phyloP scores from a whole-genome alignment of 176 grass and related monocot species.

The Oropetium thomaeum region DNA sequence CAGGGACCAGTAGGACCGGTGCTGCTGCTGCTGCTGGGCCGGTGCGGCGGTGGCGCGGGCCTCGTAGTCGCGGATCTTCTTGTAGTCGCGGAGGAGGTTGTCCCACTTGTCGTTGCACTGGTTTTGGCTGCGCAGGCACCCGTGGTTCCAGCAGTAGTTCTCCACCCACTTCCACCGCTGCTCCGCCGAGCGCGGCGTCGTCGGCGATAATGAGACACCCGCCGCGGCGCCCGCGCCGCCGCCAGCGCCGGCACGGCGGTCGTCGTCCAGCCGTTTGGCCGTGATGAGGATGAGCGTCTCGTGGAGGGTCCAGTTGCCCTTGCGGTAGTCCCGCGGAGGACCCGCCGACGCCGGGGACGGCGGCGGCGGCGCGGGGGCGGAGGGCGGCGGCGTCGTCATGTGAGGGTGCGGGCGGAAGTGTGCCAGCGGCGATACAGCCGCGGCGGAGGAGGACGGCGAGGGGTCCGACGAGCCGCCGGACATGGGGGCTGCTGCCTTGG shows the following conservation, averaged over 20 bases:
- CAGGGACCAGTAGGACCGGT: conserved; percentile 81
- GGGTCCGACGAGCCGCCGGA: conserved; percentile 46
- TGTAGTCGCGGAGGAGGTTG: conserved; percentile 99
- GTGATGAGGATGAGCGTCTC: conserved; percentile 97
- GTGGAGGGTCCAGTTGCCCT: conserved; percentile 97
- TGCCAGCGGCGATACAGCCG: conserved; percentile 31
- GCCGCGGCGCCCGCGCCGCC: no score
- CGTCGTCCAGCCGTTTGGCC: conserved; percentile 89
- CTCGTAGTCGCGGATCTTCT: conserved; percentile 97
- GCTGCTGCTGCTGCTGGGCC: background rate
- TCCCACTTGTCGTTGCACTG: conserved; percentile 99
- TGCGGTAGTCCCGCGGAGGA: conserved; percentile 85
- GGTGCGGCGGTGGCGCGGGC: conserved; percentile 26
- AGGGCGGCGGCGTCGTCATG: conserved; percentile 35
- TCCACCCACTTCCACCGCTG: conserved; percentile 99
- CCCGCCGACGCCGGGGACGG: conserved; percentile 50
- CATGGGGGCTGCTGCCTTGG: conserved; percentile 22
- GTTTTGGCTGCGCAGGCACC: conserved; percentile 96
- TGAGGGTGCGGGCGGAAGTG: conserved; percentile 22
- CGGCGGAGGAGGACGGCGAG: conserved; percentile 38
- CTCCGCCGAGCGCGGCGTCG: conserved; percentile 67
- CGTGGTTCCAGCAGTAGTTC: conserved; percentile 96
- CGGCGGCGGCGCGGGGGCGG: conserved; percentile 33
- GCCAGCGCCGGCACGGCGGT: conserved; percentile 39
- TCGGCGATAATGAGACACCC: no score